Evolutionary conservation across 352 stramenopile species (phyloP).

Genomic region (Phytophthora meadii): DNA sequence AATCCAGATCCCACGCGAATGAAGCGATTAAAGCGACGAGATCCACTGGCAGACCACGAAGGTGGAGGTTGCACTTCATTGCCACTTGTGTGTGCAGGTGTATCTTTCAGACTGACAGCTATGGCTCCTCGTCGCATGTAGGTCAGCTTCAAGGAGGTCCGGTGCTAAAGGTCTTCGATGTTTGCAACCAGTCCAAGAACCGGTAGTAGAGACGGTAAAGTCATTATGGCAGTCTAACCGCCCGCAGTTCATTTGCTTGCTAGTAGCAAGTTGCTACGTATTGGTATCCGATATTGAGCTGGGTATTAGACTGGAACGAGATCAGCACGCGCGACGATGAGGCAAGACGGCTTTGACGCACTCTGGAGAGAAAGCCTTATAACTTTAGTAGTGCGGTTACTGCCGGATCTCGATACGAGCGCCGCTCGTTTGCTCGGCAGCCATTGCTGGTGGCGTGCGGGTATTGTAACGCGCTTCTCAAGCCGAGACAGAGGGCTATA

Average conservation of each 20-base stretch:
- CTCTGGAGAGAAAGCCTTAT: not conserved
- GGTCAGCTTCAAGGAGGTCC: conserved; percentile 22
- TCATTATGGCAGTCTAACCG: too few species aligned
- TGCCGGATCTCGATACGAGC: too few species aligned
- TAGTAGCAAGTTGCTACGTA: too few species aligned
- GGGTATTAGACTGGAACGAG: not conserved
- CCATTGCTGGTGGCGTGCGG: not conserved
- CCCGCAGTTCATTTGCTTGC: too few species aligned
- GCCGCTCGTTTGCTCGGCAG: not conserved
- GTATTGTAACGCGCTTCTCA: not conserved
- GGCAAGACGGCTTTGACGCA: not conserved
- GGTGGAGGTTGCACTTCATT: conserved; percentile 19
- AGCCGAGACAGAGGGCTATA: not conserved
- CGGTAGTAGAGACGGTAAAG: not conserved
- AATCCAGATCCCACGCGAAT: conserved; percentile 43
- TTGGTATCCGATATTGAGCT: not conserved
- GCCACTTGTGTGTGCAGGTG: not conserved
- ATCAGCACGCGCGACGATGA: conserved; percentile 1
- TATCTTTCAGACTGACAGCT: conserved; percentile 24
- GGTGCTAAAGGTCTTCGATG: conserved; percentile 16
- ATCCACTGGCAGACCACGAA: conserved; percentile 23
- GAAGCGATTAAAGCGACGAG: conserved; percentile 37
- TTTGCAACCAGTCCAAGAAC: conserved; percentile 12
- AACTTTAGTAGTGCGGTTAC: not conserved
- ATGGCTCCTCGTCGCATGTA: conserved; percentile 29